phyloP scores from a whole-genome alignment of 2,329 filamentous ascomycete species.

The Arthrinium phaeospermum region DNA sequence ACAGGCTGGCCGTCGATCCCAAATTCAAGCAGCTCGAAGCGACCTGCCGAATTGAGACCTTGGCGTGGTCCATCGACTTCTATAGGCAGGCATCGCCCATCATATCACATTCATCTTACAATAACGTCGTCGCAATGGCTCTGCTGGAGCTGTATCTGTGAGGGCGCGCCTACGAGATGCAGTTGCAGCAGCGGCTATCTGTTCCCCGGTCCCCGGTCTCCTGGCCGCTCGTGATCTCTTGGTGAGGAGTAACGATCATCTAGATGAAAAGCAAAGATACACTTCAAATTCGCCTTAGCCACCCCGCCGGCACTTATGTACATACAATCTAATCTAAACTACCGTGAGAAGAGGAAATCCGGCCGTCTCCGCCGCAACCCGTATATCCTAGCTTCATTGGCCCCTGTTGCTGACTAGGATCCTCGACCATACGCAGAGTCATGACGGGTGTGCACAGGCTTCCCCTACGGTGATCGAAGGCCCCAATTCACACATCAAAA shows the following conservation, averaged over 20 bases:
- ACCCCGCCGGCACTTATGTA: no score
- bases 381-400: not conserved
- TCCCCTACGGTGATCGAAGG: not conserved
- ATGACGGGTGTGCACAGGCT: not conserved
- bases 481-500: not conserved
- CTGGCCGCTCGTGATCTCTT: not conserved
- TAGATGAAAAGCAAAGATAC: not conserved
- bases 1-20: not conserved
- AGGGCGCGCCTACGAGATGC: no score
- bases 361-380: not conserved
- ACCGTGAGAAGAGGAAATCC: not conserved
- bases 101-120: not conserved
- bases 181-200: not conserved
- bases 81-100: not conserved
- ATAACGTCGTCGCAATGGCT: not conserved
- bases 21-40: not conserved
- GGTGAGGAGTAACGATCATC: not conserved
- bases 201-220: not conserved
- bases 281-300: no score
- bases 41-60: not conserved
- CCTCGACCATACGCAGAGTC: not conserved
- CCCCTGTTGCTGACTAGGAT: not conserved
- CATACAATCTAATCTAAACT: not conserved
- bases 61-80: not conserved
- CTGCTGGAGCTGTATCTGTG: not conserved